phyloP scores from a whole-genome alignment of 768 basidiomycete genomes.

The Sistotremastrum suecicum region DNA sequence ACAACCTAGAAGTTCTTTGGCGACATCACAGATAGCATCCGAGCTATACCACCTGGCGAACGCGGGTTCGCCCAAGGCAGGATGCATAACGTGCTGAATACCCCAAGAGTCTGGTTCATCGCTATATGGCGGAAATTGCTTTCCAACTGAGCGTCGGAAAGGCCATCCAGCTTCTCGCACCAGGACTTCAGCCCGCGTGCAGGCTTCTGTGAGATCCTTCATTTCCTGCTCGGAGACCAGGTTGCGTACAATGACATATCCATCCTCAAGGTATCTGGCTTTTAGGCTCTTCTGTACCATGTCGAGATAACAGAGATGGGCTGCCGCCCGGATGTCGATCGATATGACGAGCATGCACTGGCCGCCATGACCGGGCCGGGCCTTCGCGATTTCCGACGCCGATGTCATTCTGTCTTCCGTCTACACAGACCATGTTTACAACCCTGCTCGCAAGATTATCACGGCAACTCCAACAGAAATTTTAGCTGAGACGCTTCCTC shows the following conservation, averaged over 20 bases:
- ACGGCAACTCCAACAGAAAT: too few species aligned
- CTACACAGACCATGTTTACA: too few species aligned
- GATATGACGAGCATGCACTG: too few species aligned
- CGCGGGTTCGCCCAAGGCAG: slow-evolving; percentile 40
- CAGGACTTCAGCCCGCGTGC: slow-evolving; percentile 31
- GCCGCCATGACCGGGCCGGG: too few species aligned
- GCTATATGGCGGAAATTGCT: slow-evolving; percentile 65
- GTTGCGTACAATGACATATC: slow-evolving; percentile 48
- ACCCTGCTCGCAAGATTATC: too few species aligned
- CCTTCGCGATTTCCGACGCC: too few species aligned
- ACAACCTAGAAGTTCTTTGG: slow-evolving; percentile 38
- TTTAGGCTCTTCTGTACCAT: slow-evolving; percentile 17
- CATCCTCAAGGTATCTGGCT: slow-evolving; percentile 41
- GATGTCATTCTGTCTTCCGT: too few species aligned
- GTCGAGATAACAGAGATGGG: too few species aligned
- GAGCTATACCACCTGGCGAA: slow-evolving; percentile 63
- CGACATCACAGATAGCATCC: slow-evolving; percentile 28
- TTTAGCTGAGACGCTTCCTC: too few species aligned
- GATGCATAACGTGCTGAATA: slow-evolving; percentile 74
- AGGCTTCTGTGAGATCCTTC: slow-evolving; percentile 31
- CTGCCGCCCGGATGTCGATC: too few species aligned
- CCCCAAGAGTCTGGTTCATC: slow-evolving; percentile 63
- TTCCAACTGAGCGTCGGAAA: slow-evolving; percentile 56
- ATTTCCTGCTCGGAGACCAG: slow-evolving; percentile 32
- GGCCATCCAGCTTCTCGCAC: slow-evolving; percentile 53